Conservation (phyloP, 805 yeast genomes). For the Candida nanaspora region DNA sequence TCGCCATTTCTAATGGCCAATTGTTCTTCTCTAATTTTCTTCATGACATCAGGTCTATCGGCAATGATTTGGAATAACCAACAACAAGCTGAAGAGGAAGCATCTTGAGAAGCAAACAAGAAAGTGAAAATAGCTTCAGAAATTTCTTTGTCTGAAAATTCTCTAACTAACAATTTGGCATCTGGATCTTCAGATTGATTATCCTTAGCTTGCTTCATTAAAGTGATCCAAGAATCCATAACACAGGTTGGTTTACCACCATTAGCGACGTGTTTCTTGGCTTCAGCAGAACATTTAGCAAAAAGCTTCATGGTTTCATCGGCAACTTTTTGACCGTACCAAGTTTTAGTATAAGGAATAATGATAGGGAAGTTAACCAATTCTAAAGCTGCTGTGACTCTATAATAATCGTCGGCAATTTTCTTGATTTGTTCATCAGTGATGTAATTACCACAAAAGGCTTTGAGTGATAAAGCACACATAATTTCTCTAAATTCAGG, state of each 20-base stretch:
- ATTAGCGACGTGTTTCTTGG: slow-evolving; percentile 69
- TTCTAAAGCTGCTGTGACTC: slow-evolving; percentile 93
- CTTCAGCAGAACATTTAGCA: slow-evolving; percentile 79
- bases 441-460: slow-evolving; percentile 94
- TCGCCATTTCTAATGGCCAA: slow-evolving; percentile 73
- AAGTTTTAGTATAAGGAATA: slow-evolving; percentile 91
- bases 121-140: slow-evolving; percentile 96
- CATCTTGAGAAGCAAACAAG: slow-evolving; percentile 96
- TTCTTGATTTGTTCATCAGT: slow-evolving; percentile 83
- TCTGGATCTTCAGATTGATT: slow-evolving; percentile 41
- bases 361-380: slow-evolving; percentile 97
- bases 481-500: slow-evolving; percentile 91
- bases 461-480: slow-evolving; percentile 88
- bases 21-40: slow-evolving; percentile 89
- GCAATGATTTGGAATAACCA: slow-evolving; percentile 97
- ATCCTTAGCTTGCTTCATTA: slow-evolving; percentile 70
- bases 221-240: slow-evolving; percentile 90
- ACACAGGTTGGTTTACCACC: slow-evolving; percentile 83
- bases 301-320: slow-evolving; percentile 91
- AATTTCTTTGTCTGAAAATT: slow-evolving; percentile 83
- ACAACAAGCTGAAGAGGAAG: slow-evolving; percentile 93
- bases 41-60: slow-evolving; percentile 87
- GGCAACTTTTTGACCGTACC: slow-evolving; percentile 94
- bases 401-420: slow-evolving; percentile 88
- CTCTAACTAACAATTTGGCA: slow-evolving; percentile 60